These are phyloP conservation scores for Rosa persica DNA, from an alignment of 306 rosid species.

Conservation along the genomic window DNA sequence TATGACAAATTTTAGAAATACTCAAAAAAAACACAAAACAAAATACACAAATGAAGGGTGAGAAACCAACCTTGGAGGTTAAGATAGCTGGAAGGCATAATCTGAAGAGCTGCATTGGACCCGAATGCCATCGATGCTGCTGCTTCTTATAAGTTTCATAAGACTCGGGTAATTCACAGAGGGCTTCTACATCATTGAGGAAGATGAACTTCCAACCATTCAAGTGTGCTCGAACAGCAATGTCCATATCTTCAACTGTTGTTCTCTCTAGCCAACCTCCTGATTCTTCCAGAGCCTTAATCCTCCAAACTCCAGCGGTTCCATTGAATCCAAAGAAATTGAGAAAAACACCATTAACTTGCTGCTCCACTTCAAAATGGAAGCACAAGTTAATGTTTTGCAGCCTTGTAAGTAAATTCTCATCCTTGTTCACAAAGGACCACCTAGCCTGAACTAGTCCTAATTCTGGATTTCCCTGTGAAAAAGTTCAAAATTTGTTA, in stretches of 20 bases:
- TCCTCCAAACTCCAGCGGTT: slow-evolving; percentile 97
- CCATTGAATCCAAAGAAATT: slow-evolving; percentile 99
- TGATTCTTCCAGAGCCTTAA: slow-evolving; percentile 87
- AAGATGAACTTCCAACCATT: slow-evolving; percentile 93
- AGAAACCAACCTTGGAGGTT: slow-evolving; percentile 61
- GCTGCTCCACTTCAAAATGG: slow-evolving; percentile 99
- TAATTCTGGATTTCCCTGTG: slow-evolving; percentile 86
- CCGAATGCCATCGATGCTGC: slow-evolving; percentile 99
- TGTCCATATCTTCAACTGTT: slow-evolving; percentile 98
- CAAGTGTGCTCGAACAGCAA: slow-evolving; percentile 92
- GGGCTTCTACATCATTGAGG: slow-evolving; percentile 89
- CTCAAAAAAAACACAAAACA: background rate
- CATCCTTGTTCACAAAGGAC: slow-evolving; percentile 93
- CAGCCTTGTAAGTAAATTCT: slow-evolving; percentile 88
- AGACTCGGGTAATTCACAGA: slow-evolving; percentile 93
- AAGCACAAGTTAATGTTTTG: slow-evolving; percentile 95
- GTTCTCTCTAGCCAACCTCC: slow-evolving; percentile 99
- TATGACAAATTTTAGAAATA: background rate
- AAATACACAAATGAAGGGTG: background rate
- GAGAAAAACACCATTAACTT: slow-evolving; percentile 84
- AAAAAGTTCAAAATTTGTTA: slow-evolving; percentile 17
- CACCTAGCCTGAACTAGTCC: slow-evolving; percentile 97
- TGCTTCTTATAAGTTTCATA: slow-evolving; percentile 97
- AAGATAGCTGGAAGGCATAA: slow-evolving; percentile 83
- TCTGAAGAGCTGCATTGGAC: slow-evolving; percentile 98